Evolutionary conservation across 768 basidiomycete species (phyloP).

Genomic region (Rhodotorula babjevae): DNA sequence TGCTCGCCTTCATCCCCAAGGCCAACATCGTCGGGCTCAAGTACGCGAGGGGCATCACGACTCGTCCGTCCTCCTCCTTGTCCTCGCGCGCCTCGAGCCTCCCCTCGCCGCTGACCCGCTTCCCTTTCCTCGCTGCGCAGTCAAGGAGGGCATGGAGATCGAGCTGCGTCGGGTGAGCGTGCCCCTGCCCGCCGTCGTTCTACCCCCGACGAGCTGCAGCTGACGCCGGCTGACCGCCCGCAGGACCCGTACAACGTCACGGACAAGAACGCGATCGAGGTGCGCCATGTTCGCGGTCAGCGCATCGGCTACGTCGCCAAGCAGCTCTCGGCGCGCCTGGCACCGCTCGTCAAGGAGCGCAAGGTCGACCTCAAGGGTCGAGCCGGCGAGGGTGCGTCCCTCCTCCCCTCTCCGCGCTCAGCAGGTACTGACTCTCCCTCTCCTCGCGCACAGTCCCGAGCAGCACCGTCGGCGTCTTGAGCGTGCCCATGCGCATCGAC

Average conservation of each 20-base stretch:
- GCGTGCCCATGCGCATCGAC: conserved; percentile 13
- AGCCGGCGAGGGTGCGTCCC: conserved; percentile 8
- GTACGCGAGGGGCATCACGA: conserved; percentile 20
- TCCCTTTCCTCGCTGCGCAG: not conserved
- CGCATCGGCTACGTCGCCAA: conserved; percentile 22
- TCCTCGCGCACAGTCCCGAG: conserved; percentile 3
- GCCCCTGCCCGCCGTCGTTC: not conserved
- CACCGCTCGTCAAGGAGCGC: conserved; percentile 25
- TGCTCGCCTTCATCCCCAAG: conserved; percentile 12
- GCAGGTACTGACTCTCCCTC: not conserved
- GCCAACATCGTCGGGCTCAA: conserved; percentile 34
- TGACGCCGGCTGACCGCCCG: not conserved
- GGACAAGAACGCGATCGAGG: conserved; percentile 38
- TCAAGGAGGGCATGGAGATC: conserved; percentile 18
- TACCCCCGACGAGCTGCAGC: not conserved
- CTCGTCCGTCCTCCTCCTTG: conserved; percentile 10
- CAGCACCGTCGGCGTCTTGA: not conserved
- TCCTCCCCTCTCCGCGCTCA: not conserved
- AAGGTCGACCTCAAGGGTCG: conserved; percentile 7
- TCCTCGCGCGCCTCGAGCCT: not conserved
- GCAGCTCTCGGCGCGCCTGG: conserved; percentile 1
- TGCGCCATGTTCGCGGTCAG: conserved; percentile 14
- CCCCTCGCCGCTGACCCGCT: not conserved
- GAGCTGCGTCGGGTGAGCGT: conserved; percentile 28
- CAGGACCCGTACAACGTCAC: conserved; percentile 34